These are phyloP conservation scores for Wickerhamiella domercqiae DNA, from an alignment of 805 yeast species.

Conservation along the genomic window DNA sequence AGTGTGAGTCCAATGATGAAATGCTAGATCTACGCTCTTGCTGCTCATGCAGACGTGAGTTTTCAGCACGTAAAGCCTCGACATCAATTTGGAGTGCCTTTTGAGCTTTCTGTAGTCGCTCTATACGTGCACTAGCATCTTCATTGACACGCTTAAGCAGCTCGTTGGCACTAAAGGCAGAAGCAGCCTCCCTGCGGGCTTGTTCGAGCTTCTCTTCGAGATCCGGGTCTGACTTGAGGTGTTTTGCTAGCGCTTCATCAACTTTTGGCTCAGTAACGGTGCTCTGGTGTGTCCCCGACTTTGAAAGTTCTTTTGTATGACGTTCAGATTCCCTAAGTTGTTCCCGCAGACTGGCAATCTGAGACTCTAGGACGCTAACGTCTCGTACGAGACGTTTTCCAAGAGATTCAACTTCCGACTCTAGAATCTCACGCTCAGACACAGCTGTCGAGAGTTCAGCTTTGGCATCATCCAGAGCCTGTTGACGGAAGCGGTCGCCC, in stretches of 20 bases:
- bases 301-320: background rate
- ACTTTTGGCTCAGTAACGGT: background rate
- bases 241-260: background rate
- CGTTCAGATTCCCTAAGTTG: conserved; percentile 12
- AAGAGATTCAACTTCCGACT: conserved; percentile 34
- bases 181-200: background rate
- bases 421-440: conserved; percentile 50
- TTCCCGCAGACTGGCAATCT: conserved; percentile 17
- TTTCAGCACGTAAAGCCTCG: conserved; percentile 19
- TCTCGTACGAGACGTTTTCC: conserved; percentile 49
- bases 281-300: background rate
- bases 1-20: background rate
- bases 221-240: background rate
- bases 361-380: conserved; percentile 42
- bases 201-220: background rate
- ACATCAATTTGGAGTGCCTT: conserved; percentile 23
- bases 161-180: conserved; percentile 16
- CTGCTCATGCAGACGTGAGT: conserved; percentile 8
- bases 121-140: conserved; percentile 24
- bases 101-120: conserved; percentile 24
- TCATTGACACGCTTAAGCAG: conserved; percentile 23
- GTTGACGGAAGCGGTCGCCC: conserved; percentile 36
- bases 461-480: conserved; percentile 51
- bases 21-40: background rate
- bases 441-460: conserved; percentile 38